phyloP scores from a whole-genome alignment of 2,329 filamentous ascomycete species.

The Colletotrichum musicola region DNA sequence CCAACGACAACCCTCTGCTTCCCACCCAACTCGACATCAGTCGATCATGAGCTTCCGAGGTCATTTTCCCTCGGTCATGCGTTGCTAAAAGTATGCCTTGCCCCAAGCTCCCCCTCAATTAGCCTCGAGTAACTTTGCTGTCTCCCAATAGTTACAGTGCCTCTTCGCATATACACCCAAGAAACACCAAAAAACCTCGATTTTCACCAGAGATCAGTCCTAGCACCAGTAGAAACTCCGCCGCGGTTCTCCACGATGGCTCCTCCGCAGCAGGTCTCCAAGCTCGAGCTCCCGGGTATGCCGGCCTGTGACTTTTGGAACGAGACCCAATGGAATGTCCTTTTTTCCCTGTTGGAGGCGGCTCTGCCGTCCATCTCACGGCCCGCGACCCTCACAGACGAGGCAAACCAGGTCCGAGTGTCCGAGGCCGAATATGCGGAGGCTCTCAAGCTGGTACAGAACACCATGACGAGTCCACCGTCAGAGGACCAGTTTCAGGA shows the following conservation, averaged over 20 bases:
- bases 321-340: constrained; percentile 64
- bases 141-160: not conserved
- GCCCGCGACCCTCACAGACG: constrained; percentile 53
- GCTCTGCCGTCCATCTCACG: constrained; percentile 70
- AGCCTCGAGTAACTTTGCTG: not conserved
- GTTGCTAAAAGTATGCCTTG: constrained; percentile 26
- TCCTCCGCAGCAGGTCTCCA: constrained; percentile 15
- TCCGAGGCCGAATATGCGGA: constrained; percentile 63
- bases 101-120: constrained; percentile 19
- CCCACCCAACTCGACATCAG: constrained; percentile 17
- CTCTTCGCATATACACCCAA: not conserved
- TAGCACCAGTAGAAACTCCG: not conserved
- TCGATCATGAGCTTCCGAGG: constrained; percentile 41
- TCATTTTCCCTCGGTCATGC: constrained; percentile 6
- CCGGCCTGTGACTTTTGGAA: constrained; percentile 54
- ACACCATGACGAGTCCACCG: constrained; percentile 53
- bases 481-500: constrained; percentile 60
- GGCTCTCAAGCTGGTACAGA: constrained; percentile 54
- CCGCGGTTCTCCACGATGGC: constrained; percentile 21
- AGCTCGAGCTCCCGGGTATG: constrained; percentile 34
- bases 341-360: constrained; percentile 69
- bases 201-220: not conserved
- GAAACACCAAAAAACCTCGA: not conserved
- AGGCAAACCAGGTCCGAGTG: constrained; percentile 57
- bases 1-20: constrained; percentile 24